A percentile compares a stretch with the other conserved stretches of the same genome.
These are phyloP conservation scores for Neurospora sp. DNA, from an alignment of 495 filamentous ascomycete species.

Conservation along the genomic window DNA sequence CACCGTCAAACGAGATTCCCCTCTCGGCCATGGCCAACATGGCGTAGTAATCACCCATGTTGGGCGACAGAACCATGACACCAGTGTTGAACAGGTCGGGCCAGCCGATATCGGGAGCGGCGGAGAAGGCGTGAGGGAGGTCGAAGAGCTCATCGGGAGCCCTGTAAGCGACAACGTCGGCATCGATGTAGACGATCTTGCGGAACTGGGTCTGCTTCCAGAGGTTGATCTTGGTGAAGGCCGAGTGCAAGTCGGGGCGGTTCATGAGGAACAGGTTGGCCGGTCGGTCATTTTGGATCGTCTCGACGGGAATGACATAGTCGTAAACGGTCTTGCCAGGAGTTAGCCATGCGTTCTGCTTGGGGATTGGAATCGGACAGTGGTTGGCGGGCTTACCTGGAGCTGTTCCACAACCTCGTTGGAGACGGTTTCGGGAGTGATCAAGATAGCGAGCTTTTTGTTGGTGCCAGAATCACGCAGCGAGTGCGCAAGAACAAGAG, in stretches of 20 bases:
- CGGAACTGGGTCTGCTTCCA: slow-evolving; percentile 88
- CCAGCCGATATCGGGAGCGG: slow-evolving; percentile 94
- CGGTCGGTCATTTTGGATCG: slow-evolving; percentile 62
- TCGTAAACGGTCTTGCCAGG: slow-evolving; percentile 59
- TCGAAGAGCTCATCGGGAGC: slow-evolving; percentile 90
- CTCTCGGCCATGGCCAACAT: slow-evolving; percentile 71
- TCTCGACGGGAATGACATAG: slow-evolving; percentile 75
- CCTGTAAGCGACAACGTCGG: slow-evolving; percentile 76
- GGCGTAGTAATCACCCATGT: slow-evolving; percentile 78
- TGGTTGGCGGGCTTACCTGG: slow-evolving; percentile 37
- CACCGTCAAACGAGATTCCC: slow-evolving; percentile 92
- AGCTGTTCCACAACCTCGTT: slow-evolving; percentile 65
- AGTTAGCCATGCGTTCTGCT: background rate
- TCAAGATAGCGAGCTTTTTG: slow-evolving; percentile 76
- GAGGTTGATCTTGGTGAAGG: slow-evolving; percentile 92
- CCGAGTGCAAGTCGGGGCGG: slow-evolving; percentile 75
- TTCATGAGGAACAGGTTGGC: slow-evolving; percentile 87
- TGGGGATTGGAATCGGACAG: background rate
- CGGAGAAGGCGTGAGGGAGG: slow-evolving; percentile 67
- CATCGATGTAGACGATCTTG: slow-evolving; percentile 86
- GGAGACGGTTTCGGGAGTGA: slow-evolving; percentile 67
- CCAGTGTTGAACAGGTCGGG: slow-evolving; percentile 97
- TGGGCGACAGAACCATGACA: slow-evolving; percentile 81
- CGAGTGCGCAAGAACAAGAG: slow-evolving; percentile 88
- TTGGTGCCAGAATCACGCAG: slow-evolving; percentile 82